phyloP scores from a whole-genome alignment of 1,284 basidiomycete genomes.

The Trichosporon faecale region DNA sequence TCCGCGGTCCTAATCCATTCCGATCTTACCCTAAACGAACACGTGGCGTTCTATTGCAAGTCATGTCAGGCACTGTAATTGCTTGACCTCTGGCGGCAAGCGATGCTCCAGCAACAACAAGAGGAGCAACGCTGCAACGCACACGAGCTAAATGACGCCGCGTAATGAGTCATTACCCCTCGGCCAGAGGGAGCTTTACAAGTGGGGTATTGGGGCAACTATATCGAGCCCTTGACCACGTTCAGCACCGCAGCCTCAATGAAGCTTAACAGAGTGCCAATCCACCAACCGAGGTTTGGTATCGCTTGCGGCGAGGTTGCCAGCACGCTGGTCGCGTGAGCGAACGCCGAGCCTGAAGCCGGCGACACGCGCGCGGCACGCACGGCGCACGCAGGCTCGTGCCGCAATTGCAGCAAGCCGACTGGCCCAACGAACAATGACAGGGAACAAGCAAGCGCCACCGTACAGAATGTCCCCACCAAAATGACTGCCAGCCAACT shows the following conservation, averaged over 20 bases:
- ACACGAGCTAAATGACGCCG: not conserved
- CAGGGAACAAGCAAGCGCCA: too few relatives aligned
- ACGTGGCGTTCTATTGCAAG: not conserved
- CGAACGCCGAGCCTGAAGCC: too few relatives aligned
- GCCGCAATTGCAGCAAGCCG: not conserved
- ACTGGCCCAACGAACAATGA: not conserved
- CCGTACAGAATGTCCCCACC: not conserved
- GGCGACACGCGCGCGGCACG: not conserved
- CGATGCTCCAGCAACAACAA: not conserved
- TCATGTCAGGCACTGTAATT: not conserved
- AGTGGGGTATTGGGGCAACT: not conserved
- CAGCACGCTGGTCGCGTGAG: not conserved
- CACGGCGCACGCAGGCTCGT: not conserved
- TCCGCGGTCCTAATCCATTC: not conserved
- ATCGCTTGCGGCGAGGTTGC: not conserved
- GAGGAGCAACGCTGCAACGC: not conserved
- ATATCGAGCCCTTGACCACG: not conserved
- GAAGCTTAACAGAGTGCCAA: too few relatives aligned
- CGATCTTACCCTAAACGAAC: not conserved
- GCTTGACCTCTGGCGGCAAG: not conserved
- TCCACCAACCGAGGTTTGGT: not conserved
- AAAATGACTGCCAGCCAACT: not conserved
- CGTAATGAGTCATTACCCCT: not conserved
- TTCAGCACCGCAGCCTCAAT: too few relatives aligned
- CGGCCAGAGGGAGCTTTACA: not conserved